Percentiles rank a stretch among this genome's conserved stretches.
phyloP scores from a whole-genome alignment of 805 yeast genomes.

The Wickerhamomyces kurtzmanii region DNA sequence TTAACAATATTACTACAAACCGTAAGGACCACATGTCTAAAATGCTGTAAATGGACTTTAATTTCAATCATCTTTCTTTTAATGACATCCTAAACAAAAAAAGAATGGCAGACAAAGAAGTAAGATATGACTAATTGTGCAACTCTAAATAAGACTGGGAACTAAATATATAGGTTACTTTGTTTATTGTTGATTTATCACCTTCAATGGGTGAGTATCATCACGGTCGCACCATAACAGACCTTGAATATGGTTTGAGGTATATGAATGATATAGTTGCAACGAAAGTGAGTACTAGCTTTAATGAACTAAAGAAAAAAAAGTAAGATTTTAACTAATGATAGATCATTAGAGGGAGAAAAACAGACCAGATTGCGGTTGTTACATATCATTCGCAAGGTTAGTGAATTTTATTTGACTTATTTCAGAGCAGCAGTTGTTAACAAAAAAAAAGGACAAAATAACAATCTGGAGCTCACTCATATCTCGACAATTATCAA shows the following conservation, averaged over 20 bases:
- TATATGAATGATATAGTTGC: constrained; percentile 32
- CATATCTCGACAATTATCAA: constrained; percentile 1
- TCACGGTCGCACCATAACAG: constrained; percentile 20
- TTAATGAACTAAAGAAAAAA: neutral
- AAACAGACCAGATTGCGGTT: constrained; percentile 30
- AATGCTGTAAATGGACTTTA: no score
- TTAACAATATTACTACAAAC: no score
- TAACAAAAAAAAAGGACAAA: neutral
- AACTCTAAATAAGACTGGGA: neutral
- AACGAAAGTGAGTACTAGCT: constrained; percentile 7
- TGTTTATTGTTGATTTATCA: constrained; percentile 41
- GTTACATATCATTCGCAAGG: constrained; percentile 17
- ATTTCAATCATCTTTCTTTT: no score
- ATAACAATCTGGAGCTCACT: neutral
- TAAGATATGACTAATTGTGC: constrained; percentile 3
- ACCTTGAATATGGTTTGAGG: constrained; percentile 25
- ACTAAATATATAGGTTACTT: constrained; percentile 22
- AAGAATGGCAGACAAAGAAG: constrained; percentile 26
- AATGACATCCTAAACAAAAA: no score
- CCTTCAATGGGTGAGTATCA: constrained; percentile 23
- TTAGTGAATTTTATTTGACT: neutral
- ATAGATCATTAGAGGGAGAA: constrained; percentile 19
- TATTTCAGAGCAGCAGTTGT: no score
- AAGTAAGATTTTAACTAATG: neutral
- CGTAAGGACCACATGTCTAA: no score